Evolutionary conservation across 805 yeast genomes (phyloP).

Genomic region (Ogataea haglerorum): DNA sequence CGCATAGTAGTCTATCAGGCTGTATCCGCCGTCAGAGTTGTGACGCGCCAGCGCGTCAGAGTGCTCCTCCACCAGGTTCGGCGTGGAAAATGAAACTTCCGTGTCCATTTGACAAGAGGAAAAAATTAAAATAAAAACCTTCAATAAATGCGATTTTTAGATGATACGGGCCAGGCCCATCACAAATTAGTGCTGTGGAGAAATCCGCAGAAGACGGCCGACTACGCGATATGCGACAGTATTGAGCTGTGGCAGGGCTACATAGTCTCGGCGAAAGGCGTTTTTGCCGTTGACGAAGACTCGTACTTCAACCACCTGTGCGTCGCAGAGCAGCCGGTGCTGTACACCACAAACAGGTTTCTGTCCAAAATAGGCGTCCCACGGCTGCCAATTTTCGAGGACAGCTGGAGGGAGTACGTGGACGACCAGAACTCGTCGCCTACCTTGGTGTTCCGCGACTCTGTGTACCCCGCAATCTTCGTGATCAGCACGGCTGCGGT

Average conservation of each 20-base stretch:
- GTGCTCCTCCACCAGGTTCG: conserved; percentile 6
- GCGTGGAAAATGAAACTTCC: conserved; percentile 11
- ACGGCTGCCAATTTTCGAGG: conserved; percentile 40
- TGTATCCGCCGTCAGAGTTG: conserved; percentile 21
- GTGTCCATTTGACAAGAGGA: conserved; percentile 4
- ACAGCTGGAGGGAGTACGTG: conserved; percentile 49
- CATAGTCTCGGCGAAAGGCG: conserved; percentile 15
- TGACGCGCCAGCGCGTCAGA: neutral
- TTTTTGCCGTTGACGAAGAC: neutral
- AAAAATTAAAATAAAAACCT: conserved; percentile 1
- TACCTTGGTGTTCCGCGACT: conserved; percentile 36
- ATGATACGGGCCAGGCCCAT: neutral
- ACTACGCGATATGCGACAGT: conserved; percentile 33
- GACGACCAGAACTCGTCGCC: conserved; percentile 35
- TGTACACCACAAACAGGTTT: conserved; percentile 19
- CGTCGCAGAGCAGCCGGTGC: conserved; percentile 18
- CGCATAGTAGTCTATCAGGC: conserved; percentile 21
- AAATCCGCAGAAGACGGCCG: conserved; percentile 23
- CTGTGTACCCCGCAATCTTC: conserved; percentile 60
- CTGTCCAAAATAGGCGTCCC: conserved; percentile 19
- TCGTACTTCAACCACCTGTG: conserved; percentile 18
- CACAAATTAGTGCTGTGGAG: conserved; percentile 30
- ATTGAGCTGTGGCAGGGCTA: conserved; percentile 33
- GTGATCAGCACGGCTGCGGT: conserved; percentile 64
- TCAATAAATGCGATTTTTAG: neutral